Evolutionary conservation across 2,329 filamentous ascomycete genomes (phyloP).

Genomic region (Alternaria infectoria): DNA sequence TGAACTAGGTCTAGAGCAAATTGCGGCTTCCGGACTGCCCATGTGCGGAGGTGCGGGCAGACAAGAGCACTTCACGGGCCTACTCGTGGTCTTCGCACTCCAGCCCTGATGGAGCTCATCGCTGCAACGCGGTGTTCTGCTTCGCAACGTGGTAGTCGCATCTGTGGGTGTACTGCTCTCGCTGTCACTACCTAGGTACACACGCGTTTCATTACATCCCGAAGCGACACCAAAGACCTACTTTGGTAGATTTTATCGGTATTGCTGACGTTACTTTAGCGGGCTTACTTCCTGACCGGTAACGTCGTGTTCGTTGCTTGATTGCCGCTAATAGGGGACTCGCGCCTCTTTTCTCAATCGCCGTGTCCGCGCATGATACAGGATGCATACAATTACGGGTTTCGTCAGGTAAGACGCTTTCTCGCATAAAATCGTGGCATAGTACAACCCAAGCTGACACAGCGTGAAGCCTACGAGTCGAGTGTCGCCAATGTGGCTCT

Average conservation of each 20-base stretch:
- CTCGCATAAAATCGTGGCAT: no score
- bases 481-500: neutral
- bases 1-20: neutral
- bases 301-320: neutral
- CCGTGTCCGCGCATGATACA: no score
- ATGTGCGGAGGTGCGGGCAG: neutral
- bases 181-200: neutral
- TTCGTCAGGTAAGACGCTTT: no score
- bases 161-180: neutral
- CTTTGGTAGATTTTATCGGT: neutral
- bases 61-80: neutral
- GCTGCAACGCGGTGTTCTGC: neutral
- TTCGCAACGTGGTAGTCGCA: neutral
- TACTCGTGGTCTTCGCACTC: neutral
- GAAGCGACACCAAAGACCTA: neutral
- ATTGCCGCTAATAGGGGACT: neutral
- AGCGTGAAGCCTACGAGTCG: neutral
- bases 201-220: neutral
- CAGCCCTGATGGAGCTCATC: neutral
- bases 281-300: neutral
- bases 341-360: no score
- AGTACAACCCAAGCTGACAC: no score
- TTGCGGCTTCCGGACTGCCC: neutral
- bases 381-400: no score
- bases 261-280: neutral